Evolutionary conservation across 106 monocot species (phyloP), one percentile per base, ranked within the genome.

Genomic region (Posidonia australis): DNA sequence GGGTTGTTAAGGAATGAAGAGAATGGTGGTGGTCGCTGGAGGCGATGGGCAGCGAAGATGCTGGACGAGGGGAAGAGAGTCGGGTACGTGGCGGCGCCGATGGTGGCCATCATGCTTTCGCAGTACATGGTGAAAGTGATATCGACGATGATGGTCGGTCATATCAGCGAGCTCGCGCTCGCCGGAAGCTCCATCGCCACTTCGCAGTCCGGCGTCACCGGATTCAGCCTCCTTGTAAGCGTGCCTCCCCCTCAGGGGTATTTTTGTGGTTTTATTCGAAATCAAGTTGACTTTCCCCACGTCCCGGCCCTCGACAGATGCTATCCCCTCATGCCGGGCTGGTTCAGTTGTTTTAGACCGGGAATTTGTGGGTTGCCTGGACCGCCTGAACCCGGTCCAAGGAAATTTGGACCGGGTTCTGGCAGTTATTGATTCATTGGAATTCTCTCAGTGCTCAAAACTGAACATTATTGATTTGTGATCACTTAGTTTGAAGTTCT

Each of bases 131-230:
- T 77, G 1, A 67, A 58, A 69, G 68, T 81, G 24, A 49, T 81
- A 1, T 77, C 81, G 5, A 64, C 58, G n/a, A 81, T 81, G 81
- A 69, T 81, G 72, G 81, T 81, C 6, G 81, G 81, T 19, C 81
- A 77, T n/a, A 62, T 81, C 25, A 77, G 81, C 11, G 73, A 81
- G 69, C 77, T 81, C 44, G 11, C 68, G 7, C 81, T 81, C 56
- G 44, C 81, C 44, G 48, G 69, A 17, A 56, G 69, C 13, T 68
- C 81, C 73, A 73, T 77, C 58, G 72, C 73, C 27, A 69, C 59
- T 22, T 81, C 81, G 29, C 64, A 77, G 41, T 51, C 67, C 72
- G 48, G 41, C 42, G 81, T 81, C 77, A 77, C 81, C 41, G 81
- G 82, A 26, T 65, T 78, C 72, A 72, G 75, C 72, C 63, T 72